Evolutionary conservation across 768 basidiomycete species (phyloP), one percentile per base, ranked within the genome.

Genomic region (Phaffia australis): DNA sequence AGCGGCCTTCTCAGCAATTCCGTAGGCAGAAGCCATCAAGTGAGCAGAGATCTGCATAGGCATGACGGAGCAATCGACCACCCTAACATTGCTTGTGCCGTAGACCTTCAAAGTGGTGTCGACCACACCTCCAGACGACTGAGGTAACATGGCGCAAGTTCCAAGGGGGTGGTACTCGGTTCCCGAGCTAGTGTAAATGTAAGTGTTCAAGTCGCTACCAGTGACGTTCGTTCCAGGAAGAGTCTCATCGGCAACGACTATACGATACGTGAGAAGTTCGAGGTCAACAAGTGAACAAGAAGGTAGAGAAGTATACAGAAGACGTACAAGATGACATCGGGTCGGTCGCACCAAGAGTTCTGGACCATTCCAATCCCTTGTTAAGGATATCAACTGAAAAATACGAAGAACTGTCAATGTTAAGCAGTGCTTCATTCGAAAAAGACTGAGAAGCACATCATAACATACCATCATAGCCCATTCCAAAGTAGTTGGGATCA

Each of bases 401-500:
- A 25, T 27, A 29, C 50, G 30, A 21, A 50, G 25, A 63, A n/a
- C 23, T 19, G 29, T 16, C 18, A 48, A n/a, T 29, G 50, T 8
- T 1, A 6, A 35, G 42, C 5, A 47, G 47, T 52, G 55, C 25
- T 18, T 11, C 14, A 25, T 25, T 9, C 29, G n/a, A 19, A n/a
- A 5, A 19, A 7, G 15, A 8, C 2, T 14, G 27, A 58, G 21
- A 29, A 2, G 6, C 21, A 18, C 14, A 18, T 6, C 9, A 3
- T 6, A 58, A 11, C 2, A 30, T 25, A 66, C 57, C 25, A 29
- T 65, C 64, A 55, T 65, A 65, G 16, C 57, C 55, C 15, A 32
- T 52, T n/a, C 67, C 67, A 62, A 85, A 81, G 75, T 87, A 87
- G 68, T 80, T 76, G 4, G 86, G 86, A 74, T 87, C 83, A 72